These are phyloP conservation scores for Apostasia shenzhenica DNA, from an alignment of 106 monocot genomes.

Conservation along the genomic window DNA sequence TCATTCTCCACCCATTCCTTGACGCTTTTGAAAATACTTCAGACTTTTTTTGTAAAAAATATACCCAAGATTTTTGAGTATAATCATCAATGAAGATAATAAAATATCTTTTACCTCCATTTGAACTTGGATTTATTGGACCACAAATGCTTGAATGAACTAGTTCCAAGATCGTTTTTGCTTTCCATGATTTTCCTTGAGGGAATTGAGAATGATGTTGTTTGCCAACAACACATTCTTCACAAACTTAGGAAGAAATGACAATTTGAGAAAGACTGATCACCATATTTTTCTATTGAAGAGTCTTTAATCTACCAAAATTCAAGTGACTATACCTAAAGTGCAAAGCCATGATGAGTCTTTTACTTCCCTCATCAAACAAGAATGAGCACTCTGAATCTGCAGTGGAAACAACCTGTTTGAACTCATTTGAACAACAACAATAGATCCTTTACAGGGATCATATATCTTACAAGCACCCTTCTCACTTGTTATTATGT, in stretches of 20 bases:
- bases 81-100: constrained; percentile 11
- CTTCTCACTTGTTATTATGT: too few relatives aligned
- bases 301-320: constrained; percentile 4
- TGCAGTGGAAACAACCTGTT: too few relatives aligned
- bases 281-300: constrained; percentile 8
- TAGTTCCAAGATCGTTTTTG: not conserved
- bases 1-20: not conserved
- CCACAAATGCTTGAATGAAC: constrained; percentile 4
- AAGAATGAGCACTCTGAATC: not conserved
- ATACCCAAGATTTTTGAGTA: constrained; percentile 5
- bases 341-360: constrained; percentile 6
- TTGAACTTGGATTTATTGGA: constrained; percentile 1
- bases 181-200: constrained; percentile 1
- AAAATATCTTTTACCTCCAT: constrained; percentile 5
- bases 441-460: too few relatives aligned
- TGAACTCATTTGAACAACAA: too few relatives aligned
- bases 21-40: constrained; percentile 6
- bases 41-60: constrained; percentile 7
- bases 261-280: constrained; percentile 2
- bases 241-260: constrained; percentile 5
- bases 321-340: constrained; percentile 8
- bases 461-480: too few relatives aligned
- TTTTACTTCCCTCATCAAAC: not conserved
- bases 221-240: constrained; percentile 10
- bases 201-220: not conserved